Conservation (phyloP, 345 rosid species). For the Erysimum cheiranthoides region DNA sequence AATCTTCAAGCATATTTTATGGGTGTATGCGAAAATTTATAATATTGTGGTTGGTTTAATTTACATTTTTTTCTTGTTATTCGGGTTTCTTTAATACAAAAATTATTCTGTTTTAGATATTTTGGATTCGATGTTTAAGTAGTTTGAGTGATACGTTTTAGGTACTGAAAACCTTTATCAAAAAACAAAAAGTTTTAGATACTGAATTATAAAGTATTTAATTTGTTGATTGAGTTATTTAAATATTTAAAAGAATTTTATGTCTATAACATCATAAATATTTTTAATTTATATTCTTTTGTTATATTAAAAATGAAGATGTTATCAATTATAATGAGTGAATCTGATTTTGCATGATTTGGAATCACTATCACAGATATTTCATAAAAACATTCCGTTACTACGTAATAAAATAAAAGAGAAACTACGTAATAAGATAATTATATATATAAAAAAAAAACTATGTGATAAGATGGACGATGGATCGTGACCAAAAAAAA, state of each 20-base stretch:
- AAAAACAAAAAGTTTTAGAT: no score
- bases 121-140: constrained; percentile 8
- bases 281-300: background rate
- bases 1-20: constrained; percentile 16
- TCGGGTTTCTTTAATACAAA: background rate
- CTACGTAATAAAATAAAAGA: no score
- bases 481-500: no score
- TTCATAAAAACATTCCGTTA: no score
- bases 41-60: constrained; percentile 16
- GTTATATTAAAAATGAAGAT: background rate
- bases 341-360: background rate
- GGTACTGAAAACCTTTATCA: background rate
- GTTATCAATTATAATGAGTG: no score
- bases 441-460: no score
- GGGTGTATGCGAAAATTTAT: background rate
- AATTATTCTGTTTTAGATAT: constrained; percentile 21
- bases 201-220: background rate
- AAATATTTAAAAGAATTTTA: no score
- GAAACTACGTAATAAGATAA: background rate
- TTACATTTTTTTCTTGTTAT: background rate
- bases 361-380: no score
- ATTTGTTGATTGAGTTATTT: no score
- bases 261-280: no score
- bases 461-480: no score
- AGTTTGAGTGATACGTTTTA: background rate